Base-by-base conservation (phyloP, 257 asterid genomes). In the Coffea eugenioides region DNA sequence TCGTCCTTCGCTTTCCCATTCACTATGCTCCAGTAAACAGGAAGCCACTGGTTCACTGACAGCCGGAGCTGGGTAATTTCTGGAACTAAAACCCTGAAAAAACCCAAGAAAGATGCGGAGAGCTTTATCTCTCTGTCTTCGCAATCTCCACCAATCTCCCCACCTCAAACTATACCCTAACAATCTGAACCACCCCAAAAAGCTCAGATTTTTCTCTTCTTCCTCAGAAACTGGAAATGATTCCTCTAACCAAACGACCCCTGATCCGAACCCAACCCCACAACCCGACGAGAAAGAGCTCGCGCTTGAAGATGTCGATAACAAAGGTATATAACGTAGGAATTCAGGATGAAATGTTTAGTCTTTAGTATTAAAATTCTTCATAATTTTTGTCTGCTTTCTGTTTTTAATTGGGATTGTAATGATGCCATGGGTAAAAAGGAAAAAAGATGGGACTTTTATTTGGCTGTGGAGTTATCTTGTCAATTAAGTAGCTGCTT, bases 51-150 rank as follows among this genome's bases (percentile, higher is more conserved):
- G 49, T 46, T 10, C 49, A 46, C 7, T 36, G 2, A 23, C 45
- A 23, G 0, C 52, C 64, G 5, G 16, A 27, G 27, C 36, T 41
- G 45, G 15, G 8, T 7, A 68, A 34, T 10, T 39, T 10, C n/a
- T 56, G 14, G 23, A 1, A 6, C 54, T 74, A 83, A 85, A 88
- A 80, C 88, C 92, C 90, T 82, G 67, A 68, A 66, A 41, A 64
- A 71, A 51, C 59, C 74, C 74, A 82, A 82, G 75, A 82, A 65
- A 83, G 83, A 93, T 93, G 98, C 90, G 91, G 84, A 85, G 92
- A 80, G 85, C 82, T 86, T 82, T 92, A 66, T 59, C 82, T 83
- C 81, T 89, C 70, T 81, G 48, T 87, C 39, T 89, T 15, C 95
- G 92, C 72, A 84, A 67, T 86, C 84, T 84, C 72, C 83, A 66